Evolutionary conservation across 2,329 filamentous ascomycete species (phyloP), one percentile per base, ranked within the genome.

Genomic region (Colletotrichum destructivum): DNA sequence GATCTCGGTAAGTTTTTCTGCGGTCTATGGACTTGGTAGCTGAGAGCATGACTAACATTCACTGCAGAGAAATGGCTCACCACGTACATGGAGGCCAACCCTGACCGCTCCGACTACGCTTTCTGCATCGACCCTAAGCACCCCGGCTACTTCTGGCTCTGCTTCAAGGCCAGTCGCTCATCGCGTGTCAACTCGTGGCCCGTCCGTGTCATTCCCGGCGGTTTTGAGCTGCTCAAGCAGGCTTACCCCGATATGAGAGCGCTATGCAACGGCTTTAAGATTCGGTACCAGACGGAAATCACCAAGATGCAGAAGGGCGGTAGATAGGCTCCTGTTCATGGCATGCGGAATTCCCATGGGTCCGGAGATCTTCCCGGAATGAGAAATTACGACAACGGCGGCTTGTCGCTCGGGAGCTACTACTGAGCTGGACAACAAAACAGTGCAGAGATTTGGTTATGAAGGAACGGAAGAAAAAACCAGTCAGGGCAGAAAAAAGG

Each of bases 181-280:
- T 93, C 94, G 3, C 88, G 87, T 55, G 90, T 96, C 64, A 91
- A 93, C 74, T 91, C 90, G 57, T 95, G 96, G 92, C 90, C 91
- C 6, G 94, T 99, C 74, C 95, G 96, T 77, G 92, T 98, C 47
- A 93, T 98, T 21, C 96, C 96, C 2, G 93, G 97, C 77, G 96
- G 94, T 6, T 99, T 96, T 79, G 95, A 98, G 84, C 88, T 99
- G 77, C 91, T 95, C 83, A 93, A 93, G 75, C 93, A 93, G 75
- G 90, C 92, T 63, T 99, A 99, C 80, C 96, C 96, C 0, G 95
- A 98, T 78, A 98, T 98, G 93, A 89, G 93, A 76, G 94, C 95
- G 60, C 86, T 99, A 74, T 98, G 96, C 87, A 99, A 99, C 83
- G 96, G 96, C 7, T 98, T 98, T 88, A 98, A 98, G 87, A 83